Evolutionary conservation across 306 rosid genomes (phyloP).

Genomic region (Pyrus pyrifolia): DNA sequence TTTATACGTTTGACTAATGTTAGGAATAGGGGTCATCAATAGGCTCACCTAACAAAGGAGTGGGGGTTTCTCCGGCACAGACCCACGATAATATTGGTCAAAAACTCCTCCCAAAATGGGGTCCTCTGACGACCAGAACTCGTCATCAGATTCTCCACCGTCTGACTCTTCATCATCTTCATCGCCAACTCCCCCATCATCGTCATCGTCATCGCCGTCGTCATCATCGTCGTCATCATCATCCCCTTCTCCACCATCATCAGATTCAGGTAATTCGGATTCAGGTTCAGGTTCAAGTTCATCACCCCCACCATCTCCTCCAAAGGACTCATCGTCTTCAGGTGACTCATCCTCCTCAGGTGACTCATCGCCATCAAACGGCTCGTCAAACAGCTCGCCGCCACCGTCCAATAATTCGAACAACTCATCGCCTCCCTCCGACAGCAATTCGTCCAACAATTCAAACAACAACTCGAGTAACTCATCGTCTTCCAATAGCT

Average conservation of each 20-base stretch:
- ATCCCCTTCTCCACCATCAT: constrained; percentile 13
- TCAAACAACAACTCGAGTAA: background rate
- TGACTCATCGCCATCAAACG: constrained; percentile 3
- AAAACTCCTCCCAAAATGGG: constrained; percentile 39
- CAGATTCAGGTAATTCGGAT: background rate
- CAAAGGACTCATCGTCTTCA: constrained; percentile 3
- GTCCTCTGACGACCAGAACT: background rate
- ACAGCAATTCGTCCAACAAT: background rate
- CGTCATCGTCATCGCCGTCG: background rate
- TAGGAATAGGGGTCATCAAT: constrained; percentile 8
- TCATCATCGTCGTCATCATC: background rate
- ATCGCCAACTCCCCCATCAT: background rate
- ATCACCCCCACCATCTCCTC: background rate
- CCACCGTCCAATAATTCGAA: background rate
- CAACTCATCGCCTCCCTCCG: background rate
- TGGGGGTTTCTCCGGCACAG: constrained; percentile 37
- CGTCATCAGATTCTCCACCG: constrained; percentile 1
- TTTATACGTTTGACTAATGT: background rate
- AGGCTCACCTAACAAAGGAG: constrained; percentile 23
- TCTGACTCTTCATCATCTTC: constrained; percentile 14
- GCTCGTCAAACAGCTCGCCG: background rate
- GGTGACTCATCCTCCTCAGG: background rate
- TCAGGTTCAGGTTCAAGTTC: background rate
- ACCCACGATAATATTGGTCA: constrained; percentile 11
- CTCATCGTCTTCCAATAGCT: background rate